A percentile compares a stretch with the other conserved stretches of the same genome.
Conservation (phyloP, 163 green algal genomes). For the Chloroidium sp. region DNA sequence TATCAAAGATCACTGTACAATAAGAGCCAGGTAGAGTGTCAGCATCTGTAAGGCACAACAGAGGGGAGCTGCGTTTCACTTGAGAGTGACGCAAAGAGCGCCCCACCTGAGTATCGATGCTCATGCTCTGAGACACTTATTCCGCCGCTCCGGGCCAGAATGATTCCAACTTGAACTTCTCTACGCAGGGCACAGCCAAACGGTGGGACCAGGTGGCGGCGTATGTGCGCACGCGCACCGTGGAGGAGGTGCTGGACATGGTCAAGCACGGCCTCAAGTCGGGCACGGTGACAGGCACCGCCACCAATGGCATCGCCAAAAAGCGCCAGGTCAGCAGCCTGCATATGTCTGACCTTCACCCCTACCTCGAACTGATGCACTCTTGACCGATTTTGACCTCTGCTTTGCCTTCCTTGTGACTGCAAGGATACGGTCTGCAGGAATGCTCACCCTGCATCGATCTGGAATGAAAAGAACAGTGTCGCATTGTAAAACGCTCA, state of each 20-base stretch:
- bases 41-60: no score
- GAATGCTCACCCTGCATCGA: background rate
- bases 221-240: slow-evolving; percentile 71
- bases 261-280: slow-evolving; percentile 59
- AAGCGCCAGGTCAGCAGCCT: slow-evolving; percentile 45
- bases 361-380: background rate
- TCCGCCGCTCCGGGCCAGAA: no score
- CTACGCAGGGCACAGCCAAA: slow-evolving; percentile 56
- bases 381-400: background rate
- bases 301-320: slow-evolving; percentile 29
- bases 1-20: no score
- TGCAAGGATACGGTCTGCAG: background rate
- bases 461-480: background rate
- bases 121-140: no score
- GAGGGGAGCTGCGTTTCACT: no score
- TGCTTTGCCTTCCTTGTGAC: background rate
- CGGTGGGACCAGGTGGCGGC: slow-evolving; percentile 56
- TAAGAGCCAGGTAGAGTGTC: no score
- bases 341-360: background rate
- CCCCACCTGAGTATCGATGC: no score
- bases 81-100: no score
- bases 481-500: background rate
- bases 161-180: no score
- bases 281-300: slow-evolving; percentile 3
- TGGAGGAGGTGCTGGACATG: slow-evolving; percentile 84